phyloP scores from a whole-genome alignment of 768 basidiomycete genomes.

The Harrya chromipes region DNA sequence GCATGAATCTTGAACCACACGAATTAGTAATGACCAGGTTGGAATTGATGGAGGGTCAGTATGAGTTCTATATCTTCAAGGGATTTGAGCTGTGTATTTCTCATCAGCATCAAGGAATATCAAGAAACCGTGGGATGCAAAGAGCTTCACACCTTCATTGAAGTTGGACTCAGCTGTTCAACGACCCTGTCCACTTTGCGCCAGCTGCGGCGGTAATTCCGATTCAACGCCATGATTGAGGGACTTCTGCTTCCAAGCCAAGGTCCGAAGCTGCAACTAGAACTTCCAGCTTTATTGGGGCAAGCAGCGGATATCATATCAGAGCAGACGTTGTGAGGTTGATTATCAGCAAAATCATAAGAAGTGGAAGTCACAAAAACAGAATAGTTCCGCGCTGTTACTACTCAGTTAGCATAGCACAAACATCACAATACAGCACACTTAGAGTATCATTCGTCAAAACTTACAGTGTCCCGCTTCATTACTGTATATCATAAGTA shows the following conservation, averaged over 20 bases:
- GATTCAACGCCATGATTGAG: neutral
- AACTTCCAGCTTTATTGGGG: no score
- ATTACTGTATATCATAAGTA: no score
- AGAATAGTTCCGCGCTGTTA: no score
- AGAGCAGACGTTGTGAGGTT: neutral
- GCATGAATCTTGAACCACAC: neutral
- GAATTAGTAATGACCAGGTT: neutral
- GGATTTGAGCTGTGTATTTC: slow-evolving; percentile 8
- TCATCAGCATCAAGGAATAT: neutral
- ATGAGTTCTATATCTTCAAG: neutral
- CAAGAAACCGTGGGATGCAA: neutral
- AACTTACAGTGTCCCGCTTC: no score
- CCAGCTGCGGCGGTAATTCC: no score
- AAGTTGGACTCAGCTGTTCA: neutral
- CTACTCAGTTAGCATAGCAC: no score
- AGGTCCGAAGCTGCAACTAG: no score
- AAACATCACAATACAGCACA: no score
- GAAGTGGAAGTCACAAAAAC: no score
- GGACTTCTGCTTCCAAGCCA: no score
- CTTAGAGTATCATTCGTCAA: neutral
- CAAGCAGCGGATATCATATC: no score
- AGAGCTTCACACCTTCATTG: neutral
- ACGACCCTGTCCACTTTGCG: no score
- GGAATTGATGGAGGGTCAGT: neutral
- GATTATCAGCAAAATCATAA: neutral